A percentile compares a stretch with the other conserved stretches of the same genome.
Evolutionary conservation across 306 rosid species (phyloP).

Genomic region (Castanospermum australe): DNA sequence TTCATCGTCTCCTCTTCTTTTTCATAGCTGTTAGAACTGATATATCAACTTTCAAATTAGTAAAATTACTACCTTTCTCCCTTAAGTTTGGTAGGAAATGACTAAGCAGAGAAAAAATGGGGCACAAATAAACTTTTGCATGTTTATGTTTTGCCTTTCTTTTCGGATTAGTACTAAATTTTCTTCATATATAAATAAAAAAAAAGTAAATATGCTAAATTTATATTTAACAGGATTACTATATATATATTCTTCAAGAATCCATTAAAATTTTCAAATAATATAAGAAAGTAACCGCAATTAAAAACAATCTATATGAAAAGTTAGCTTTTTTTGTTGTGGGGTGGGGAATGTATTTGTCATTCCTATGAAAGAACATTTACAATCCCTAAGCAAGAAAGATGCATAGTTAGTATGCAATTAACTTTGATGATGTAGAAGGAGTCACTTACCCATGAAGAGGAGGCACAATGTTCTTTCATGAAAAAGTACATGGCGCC

Average conservation of each 20-base stretch:
- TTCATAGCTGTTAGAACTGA: not conserved
- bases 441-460: not conserved
- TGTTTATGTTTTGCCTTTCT: too few species aligned
- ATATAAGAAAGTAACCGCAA: too few species aligned
- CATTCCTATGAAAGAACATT: conserved; percentile 8
- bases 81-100: conserved; percentile 26
- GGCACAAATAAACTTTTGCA: not conserved
- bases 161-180: not conserved
- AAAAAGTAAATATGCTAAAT: too few species aligned
- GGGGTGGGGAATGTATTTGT: not conserved
- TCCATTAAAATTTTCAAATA: too few species aligned
- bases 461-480: conserved; percentile 26
- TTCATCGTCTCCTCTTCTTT: not conserved
- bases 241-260: too few species aligned
- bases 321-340: not conserved
- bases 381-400: conserved; percentile 11
- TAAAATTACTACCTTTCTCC: not conserved
- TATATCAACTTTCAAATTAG: not conserved
- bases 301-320: not conserved
- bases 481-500: conserved; percentile 17
- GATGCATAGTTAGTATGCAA: conserved; percentile 2
- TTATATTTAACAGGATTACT: too few species aligned
- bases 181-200: not conserved
- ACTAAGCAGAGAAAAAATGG: conserved; percentile 6
- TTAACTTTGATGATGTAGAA: not conserved